Percentiles rank a stretch among this genome's conserved stretches.
These are phyloP conservation scores for Bruguiera sexangula DNA, from an alignment of 345 rosid genomes.

Conservation along the genomic window DNA sequence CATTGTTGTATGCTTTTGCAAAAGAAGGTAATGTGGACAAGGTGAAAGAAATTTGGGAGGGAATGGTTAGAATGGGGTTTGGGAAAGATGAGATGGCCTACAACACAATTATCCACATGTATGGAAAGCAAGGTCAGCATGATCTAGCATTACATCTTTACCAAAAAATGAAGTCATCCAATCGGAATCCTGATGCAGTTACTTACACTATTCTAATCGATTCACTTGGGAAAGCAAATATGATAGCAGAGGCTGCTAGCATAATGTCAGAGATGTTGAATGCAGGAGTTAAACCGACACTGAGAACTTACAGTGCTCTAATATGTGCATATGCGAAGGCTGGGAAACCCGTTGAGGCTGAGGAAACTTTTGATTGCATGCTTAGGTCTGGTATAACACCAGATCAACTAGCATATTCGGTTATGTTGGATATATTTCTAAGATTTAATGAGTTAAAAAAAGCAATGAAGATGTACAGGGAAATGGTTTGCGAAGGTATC, in stretches of 20 bases:
- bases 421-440: conserved; percentile 75
- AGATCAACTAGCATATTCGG: conserved; percentile 77
- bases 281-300: conserved; percentile 70
- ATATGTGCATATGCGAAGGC: conserved; percentile 95
- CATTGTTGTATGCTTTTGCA: conserved; percentile 93
- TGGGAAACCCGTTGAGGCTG: conserved; percentile 76
- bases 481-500: conserved; percentile 64
- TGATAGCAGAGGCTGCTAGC: conserved; percentile 61
- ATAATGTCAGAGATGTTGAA: conserved; percentile 94
- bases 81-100: conserved; percentile 85
- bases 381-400: conserved; percentile 71
- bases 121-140: conserved; percentile 81
- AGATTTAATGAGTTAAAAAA: conserved; percentile 58
- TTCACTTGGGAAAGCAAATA: conserved; percentile 83
- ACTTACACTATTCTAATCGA: conserved; percentile 91
- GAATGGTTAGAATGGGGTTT: conserved; percentile 77
- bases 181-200: conserved; percentile 75
- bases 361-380: conserved; percentile 74
- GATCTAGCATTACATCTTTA: conserved; percentile 74
- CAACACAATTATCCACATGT: conserved; percentile 92
- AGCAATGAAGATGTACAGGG: conserved; percentile 56
- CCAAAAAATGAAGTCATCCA: conserved; percentile 71
- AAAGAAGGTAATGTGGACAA: conserved; percentile 73
- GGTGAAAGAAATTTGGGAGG: conserved; percentile 62
- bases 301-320: conserved; percentile 88